Evolutionary conservation across 169 alveolate genomes (phyloP).

Genomic region (Eimeria falciformis): DNA sequence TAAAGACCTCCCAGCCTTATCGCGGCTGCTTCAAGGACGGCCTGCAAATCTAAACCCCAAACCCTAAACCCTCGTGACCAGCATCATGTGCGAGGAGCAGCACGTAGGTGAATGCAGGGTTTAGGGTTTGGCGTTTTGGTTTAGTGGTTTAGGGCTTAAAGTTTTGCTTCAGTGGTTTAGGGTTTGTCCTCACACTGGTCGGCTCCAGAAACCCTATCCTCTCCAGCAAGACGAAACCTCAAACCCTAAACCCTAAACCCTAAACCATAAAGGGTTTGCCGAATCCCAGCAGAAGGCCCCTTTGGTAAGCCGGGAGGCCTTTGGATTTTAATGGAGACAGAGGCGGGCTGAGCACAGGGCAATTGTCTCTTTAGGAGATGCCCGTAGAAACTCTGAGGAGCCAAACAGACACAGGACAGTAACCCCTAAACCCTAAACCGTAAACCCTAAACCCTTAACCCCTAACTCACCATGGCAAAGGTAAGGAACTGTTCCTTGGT

Average conservation of each 20-base stretch:
- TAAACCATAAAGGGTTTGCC: neutral
- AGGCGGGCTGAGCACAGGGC: constrained; percentile 18
- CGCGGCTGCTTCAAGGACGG: too few species aligned
- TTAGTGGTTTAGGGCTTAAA: too few species aligned
- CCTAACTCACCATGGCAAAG: constrained; percentile 8
- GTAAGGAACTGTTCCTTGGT: neutral
- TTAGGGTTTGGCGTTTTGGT: too few species aligned
- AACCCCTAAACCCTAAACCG: constrained; percentile 37
- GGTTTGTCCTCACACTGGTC: too few species aligned
- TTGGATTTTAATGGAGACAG: neutral
- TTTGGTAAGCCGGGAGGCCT: too few species aligned
- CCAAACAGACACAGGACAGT: neutral
- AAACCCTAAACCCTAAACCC: constrained; percentile 57
- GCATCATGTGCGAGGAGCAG: too few species aligned
- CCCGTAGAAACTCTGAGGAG: constrained; percentile 5
- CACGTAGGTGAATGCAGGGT: too few species aligned
- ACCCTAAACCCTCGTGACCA: constrained; percentile 57
- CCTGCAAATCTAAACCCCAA: neutral
- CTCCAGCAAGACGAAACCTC: too few species aligned
- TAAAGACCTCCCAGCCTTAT: too few species aligned
- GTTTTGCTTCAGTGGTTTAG: too few species aligned
- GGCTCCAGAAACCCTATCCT: too few species aligned
- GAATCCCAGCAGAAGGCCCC: too few species aligned
- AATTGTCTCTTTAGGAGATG: neutral
- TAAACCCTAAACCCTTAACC: constrained; percentile 7